Evolutionary conservation across 495 filamentous ascomycete genomes (phyloP).

Genomic region (Penicillium dipodomyicola): DNA sequence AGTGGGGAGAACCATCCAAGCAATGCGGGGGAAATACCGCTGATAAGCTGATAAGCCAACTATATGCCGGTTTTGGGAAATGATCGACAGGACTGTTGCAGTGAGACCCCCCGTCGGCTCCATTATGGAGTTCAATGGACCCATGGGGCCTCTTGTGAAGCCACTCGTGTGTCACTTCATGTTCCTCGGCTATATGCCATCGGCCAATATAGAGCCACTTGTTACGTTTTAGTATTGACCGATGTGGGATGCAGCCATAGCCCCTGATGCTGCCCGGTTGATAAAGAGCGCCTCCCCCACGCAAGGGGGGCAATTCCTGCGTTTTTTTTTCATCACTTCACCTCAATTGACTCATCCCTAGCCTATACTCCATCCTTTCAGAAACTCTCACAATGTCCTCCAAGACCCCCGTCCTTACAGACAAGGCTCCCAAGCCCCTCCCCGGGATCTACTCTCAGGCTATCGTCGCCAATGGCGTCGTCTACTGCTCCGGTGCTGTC

Average conservation of each 20-base stretch:
- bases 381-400: slow-evolving; percentile 24
- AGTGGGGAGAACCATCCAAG: neutral
- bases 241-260: neutral
- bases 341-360: neutral
- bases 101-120: neutral
- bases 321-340: neutral
- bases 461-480: slow-evolving; percentile 55
- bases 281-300: neutral
- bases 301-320: neutral
- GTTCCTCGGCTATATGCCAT: neutral
- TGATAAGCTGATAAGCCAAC: slow-evolving; percentile 7
- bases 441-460: slow-evolving; percentile 54
- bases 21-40: slow-evolving; percentile 6
- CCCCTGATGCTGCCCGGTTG: neutral
- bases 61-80: neutral
- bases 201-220: neutral
- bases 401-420: slow-evolving; percentile 43
- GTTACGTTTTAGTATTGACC: neutral
- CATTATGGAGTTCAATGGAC: neutral
- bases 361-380: neutral
- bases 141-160: neutral
- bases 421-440: slow-evolving; percentile 53
- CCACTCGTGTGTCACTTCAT: neutral
- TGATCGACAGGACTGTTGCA: neutral
- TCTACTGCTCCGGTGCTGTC: slow-evolving; percentile 56